phyloP scores from a whole-genome alignment of 306 rosid species.

The Prosopis cineraria region DNA sequence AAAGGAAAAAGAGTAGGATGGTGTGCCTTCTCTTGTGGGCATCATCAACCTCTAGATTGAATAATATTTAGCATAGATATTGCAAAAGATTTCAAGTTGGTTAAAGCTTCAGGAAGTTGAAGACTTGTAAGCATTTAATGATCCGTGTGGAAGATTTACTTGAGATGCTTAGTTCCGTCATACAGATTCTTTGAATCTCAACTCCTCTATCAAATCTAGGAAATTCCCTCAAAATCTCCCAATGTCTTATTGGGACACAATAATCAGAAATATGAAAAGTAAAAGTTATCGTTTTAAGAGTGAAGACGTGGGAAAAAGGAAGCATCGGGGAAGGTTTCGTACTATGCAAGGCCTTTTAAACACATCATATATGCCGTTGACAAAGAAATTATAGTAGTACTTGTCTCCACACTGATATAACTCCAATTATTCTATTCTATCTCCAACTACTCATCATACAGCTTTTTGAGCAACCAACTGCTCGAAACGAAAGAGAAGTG shows the following conservation, averaged over 20 bases:
- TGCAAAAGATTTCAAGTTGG: conserved; percentile 60
- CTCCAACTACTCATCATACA: conserved; percentile 70
- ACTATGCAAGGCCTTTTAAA: conserved; percentile 49
- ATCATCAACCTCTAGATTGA: conserved; percentile 40
- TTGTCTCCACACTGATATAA: conserved; percentile 40
- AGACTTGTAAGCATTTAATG: conserved; percentile 55
- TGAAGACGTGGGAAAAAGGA: conserved; percentile 59
- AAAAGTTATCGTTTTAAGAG: background rate
- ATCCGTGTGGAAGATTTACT: conserved; percentile 45
- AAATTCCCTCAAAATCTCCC: conserved; percentile 59
- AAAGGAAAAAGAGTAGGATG: conserved; percentile 40
- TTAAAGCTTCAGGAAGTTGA: conserved; percentile 39
- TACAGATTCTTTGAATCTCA: conserved; percentile 53
- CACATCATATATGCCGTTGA: conserved; percentile 59
- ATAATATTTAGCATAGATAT: conserved; percentile 65
- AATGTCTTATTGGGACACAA: conserved; percentile 29
- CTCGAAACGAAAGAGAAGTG: conserved; percentile 41
- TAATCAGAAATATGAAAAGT: conserved; percentile 25
- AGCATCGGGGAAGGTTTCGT: conserved; percentile 66
- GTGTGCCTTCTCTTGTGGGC: conserved; percentile 36
- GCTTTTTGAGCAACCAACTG: conserved; percentile 60
- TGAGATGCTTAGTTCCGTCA: conserved; percentile 46
- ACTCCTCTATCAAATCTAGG: conserved; percentile 57
- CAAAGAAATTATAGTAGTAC: conserved; percentile 45
- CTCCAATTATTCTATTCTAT: conserved; percentile 58